Conservation (phyloP, 2,329 filamentous ascomycete species). For the Aspergillus carbonarius region DNA sequence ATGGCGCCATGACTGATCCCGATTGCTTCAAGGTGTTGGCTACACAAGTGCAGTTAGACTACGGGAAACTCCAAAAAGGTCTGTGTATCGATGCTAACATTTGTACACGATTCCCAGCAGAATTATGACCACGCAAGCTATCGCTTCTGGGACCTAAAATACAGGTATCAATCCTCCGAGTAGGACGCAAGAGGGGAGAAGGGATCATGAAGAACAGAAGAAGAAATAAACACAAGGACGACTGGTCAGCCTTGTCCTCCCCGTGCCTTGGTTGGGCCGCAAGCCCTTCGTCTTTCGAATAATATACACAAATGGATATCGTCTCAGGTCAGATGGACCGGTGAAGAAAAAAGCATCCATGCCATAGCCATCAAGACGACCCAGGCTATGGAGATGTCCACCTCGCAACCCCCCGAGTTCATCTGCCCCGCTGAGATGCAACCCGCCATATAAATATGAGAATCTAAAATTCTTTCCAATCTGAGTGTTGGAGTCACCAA, state of each 20-base stretch:
- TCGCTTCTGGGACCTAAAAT: slow-evolving; percentile 13
- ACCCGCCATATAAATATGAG: neutral
- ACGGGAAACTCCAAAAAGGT: neutral
- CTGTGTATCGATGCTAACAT: neutral
- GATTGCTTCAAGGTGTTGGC: slow-evolving; percentile 5
- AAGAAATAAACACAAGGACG: neutral
- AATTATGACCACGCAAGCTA: slow-evolving; percentile 1
- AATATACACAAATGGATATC: slow-evolving; percentile 10
- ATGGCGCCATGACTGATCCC: slow-evolving; percentile 26
- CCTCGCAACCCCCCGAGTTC: neutral
- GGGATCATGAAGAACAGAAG: slow-evolving; percentile 6
- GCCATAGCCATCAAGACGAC: neutral
- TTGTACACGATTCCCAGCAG: neutral
- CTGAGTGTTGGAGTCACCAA: slow-evolving; percentile 26
- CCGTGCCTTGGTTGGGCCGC: neutral
- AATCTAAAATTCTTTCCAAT: slow-evolving; percentile 24
- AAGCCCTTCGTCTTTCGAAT: slow-evolving; percentile 5
- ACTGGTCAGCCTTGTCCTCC: neutral
- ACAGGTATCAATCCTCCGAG: slow-evolving; percentile 15
- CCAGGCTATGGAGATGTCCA: neutral
- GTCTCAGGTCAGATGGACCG: neutral
- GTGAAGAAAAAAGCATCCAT: neutral
- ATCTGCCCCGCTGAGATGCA: neutral
- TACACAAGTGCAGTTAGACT: too few relatives aligned
- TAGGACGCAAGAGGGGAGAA: slow-evolving; percentile 22